phyloP scores from a whole-genome alignment of 192 early-diverging fungal genomes.

The Coemansia asiatica region DNA sequence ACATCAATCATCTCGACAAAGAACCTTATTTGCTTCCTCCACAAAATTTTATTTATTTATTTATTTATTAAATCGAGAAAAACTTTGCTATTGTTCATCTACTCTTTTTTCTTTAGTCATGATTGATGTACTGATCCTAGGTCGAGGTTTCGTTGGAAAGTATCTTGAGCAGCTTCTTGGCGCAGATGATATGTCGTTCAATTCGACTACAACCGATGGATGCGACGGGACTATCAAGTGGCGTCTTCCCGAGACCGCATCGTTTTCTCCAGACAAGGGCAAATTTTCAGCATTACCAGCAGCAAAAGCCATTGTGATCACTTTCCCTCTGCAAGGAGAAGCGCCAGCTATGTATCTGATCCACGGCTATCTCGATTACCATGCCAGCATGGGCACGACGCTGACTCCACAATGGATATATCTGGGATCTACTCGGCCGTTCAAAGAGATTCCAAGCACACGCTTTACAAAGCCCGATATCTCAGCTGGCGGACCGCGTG shows the following conservation, averaged over 20 bases:
- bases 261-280: neutral
- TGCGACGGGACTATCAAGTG: conserved; percentile 43
- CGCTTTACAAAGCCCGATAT: conserved; percentile 27
- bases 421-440: conserved; percentile 44
- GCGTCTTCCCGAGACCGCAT: conserved; percentile 4
- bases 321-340: conserved; percentile 39
- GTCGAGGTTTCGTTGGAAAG: conserved; percentile 44
- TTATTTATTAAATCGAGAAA: no score
- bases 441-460: conserved; percentile 44
- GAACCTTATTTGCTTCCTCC: no score
- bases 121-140: conserved; percentile 34
- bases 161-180: conserved; percentile 31
- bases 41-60: no score
- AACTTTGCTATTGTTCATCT: no score
- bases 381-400: neutral
- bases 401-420: conserved; percentile 32
- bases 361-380: conserved; percentile 16
- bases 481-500: conserved; percentile 21
- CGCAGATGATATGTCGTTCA: neutral
- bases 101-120: no score
- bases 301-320: conserved; percentile 30
- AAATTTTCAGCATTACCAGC: conserved; percentile 20
- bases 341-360: conserved; percentile 14
- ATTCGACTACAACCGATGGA: conserved; percentile 40
- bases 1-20: no score